Percentiles rank a stretch among this genome's conserved stretches.
Conservation (phyloP, 140 eudicot species). For the Anethum foeniculum region DNA sequence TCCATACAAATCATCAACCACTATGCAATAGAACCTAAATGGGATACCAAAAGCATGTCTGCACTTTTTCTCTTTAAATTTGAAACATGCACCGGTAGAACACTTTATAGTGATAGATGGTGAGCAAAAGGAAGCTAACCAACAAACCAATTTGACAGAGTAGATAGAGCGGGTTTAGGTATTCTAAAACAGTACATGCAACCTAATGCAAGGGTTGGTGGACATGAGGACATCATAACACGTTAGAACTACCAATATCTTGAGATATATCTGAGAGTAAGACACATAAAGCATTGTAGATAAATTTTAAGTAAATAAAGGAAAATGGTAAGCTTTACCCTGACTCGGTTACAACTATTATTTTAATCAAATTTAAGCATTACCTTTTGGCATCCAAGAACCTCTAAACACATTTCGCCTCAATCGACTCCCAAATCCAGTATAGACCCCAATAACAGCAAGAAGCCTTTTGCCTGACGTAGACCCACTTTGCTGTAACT, state of each 20-base stretch:
- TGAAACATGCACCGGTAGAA: background rate
- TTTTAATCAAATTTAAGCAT: background rate
- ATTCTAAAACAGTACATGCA: background rate
- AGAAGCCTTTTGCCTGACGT: slow-evolving; percentile 49
- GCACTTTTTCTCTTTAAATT: background rate
- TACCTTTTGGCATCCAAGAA: slow-evolving; percentile 91
- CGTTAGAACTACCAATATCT: background rate
- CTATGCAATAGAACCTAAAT: background rate
- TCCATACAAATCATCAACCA: background rate
- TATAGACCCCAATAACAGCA: slow-evolving; percentile 90
- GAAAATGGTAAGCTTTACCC: background rate
- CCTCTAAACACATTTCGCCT: slow-evolving; percentile 69
- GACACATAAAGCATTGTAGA: background rate
- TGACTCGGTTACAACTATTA: background rate
- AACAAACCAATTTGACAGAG: background rate
- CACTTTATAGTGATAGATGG: background rate
- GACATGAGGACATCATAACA: background rate
- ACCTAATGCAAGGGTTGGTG: background rate
- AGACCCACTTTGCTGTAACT: slow-evolving; percentile 36
- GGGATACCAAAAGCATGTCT: background rate
- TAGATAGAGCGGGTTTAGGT: background rate
- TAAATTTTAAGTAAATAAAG: background rate
- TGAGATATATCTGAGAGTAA: background rate
- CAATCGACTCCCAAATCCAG: slow-evolving; percentile 75
- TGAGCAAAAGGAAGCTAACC: background rate